Base-by-base conservation (phyloP, 2,329 filamentous ascomycete genomes). In the Penicillium sp. region DNA sequence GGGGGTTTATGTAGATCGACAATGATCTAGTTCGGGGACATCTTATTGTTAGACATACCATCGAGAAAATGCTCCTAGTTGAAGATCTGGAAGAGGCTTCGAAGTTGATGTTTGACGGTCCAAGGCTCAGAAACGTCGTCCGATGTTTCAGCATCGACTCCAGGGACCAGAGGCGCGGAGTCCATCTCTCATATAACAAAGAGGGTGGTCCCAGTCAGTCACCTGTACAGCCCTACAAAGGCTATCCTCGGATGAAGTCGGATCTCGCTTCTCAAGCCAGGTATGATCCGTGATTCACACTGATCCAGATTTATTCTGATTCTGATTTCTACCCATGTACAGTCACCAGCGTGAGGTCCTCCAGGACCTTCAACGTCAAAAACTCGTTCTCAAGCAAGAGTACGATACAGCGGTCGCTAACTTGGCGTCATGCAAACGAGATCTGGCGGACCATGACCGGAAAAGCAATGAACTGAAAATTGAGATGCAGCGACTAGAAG, bases 11-110 rank as follows among this genome's bases (percentile, higher is more conserved):
- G 33, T 54, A 92, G 76, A 90, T 98, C 63, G 91, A 95, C 62
- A 87, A 94, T 66, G 85, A 90, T 22, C 78, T 90, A 46, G 89
- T 97, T 22, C 88, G 88, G 53, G 90, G 92, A 62, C 89, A 93
- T 61, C 80, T 98, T 51, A 89, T 99, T 70, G 95, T 98, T 73
- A 89, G 88, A 63, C 85, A 92, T 68, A 79, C 80, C 6, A 92
- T 97, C 55, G 95, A 99, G 63, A 93, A 97, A 74, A 87, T 89
- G 7, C 85, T 97, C 6, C 81, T 99, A 0, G 87, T 97, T 57
- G 82, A 87, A 58, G 82, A 89, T 33, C 82, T 90, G 30, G 76
- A 82, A 1, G 84, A 91, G 58, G 95, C 89, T 1, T 82, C 89
- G 46, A 78, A 82, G 4, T 84, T 91, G 49, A 91, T 97, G 84